phyloP scores from a whole-genome alignment of 2,329 filamentous ascomycete species.

The Monosporascus sp. region DNA sequence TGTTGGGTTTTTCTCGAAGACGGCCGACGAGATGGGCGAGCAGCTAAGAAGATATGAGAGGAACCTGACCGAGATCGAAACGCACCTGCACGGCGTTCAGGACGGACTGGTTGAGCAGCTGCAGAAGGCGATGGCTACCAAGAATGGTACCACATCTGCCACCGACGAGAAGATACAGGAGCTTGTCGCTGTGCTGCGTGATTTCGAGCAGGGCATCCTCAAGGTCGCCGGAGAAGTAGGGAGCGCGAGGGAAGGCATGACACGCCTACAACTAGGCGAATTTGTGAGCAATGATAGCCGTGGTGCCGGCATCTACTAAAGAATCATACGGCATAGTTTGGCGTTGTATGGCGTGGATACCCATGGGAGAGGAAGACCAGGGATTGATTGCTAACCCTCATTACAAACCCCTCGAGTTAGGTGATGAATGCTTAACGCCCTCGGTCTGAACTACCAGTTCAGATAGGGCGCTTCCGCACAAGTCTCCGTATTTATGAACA shows the following conservation, averaged over 20 bases:
- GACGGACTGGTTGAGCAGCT: slow-evolving; percentile 54
- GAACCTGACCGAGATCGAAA: slow-evolving; percentile 60
- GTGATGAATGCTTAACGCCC: no score
- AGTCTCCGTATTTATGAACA: no score
- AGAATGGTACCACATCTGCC: slow-evolving; percentile 30
- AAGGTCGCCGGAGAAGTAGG: slow-evolving; percentile 58
- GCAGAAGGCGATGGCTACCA: slow-evolving; percentile 44
- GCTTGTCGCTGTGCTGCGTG: slow-evolving; percentile 54
- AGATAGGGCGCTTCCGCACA: no score
- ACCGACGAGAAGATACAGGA: slow-evolving; percentile 43
- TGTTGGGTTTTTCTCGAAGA: slow-evolving; percentile 58
- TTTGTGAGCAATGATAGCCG: slow-evolving; percentile 30
- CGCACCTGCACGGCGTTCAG: slow-evolving; percentile 60
- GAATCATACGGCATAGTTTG: slow-evolving; percentile 4
- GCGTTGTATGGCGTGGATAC: slow-evolving; percentile 19
- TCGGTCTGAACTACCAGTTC: no score
- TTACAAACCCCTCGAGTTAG: neutral
- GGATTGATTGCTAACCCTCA: neutral
- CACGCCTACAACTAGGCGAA: slow-evolving; percentile 49
- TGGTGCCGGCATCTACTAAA: slow-evolving; percentile 24
- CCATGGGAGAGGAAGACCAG: slow-evolving; percentile 8
- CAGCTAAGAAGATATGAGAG: slow-evolving; percentile 53
- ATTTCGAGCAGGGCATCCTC: slow-evolving; percentile 61
- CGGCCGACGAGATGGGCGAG: slow-evolving; percentile 55
- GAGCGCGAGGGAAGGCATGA: slow-evolving; percentile 53